phyloP scores from a whole-genome alignment of 2,329 filamentous ascomycete genomes.

The Scolecobasidium constrictum region DNA sequence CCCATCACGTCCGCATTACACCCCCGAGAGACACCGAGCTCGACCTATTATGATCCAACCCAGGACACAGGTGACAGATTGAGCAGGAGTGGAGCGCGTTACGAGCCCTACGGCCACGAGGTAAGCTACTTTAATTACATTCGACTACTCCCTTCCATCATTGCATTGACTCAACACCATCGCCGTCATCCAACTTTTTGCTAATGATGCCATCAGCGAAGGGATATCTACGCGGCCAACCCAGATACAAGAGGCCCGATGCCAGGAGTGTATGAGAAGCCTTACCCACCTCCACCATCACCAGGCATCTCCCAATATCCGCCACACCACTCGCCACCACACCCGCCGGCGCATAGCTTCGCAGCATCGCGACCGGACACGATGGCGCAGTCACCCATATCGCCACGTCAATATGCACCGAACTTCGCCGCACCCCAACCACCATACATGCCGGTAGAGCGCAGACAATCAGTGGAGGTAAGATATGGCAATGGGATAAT shows the following conservation, averaged over 20 bases:
- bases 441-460: conserved; percentile 18
- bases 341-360: background rate
- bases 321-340: conserved; percentile 11
- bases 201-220: conserved; percentile 15
- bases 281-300: conserved; percentile 23
- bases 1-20: conserved; percentile 28
- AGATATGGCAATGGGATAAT: background rate
- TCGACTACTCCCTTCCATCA: too few species aligned
- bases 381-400: conserved; percentile 8
- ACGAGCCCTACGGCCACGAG: conserved; percentile 14
- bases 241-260: conserved; percentile 21
- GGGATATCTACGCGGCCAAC: conserved; percentile 22
- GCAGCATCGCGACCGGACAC: background rate
- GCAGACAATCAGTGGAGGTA: conserved; percentile 2
- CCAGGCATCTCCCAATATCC: conserved; percentile 19
- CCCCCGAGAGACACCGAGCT: conserved; percentile 25
- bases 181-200: background rate
- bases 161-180: background rate
- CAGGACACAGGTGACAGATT: conserved; percentile 30
- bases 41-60: conserved; percentile 40
- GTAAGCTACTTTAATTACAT: too few species aligned
- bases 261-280: conserved; percentile 23
- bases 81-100: conserved; percentile 21
- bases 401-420: background rate
- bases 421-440: conserved; percentile 10